These are phyloP conservation scores for Cordyceps militaris DNA, from an alignment of 2,329 filamentous ascomycete species.

Conservation along the genomic window DNA sequence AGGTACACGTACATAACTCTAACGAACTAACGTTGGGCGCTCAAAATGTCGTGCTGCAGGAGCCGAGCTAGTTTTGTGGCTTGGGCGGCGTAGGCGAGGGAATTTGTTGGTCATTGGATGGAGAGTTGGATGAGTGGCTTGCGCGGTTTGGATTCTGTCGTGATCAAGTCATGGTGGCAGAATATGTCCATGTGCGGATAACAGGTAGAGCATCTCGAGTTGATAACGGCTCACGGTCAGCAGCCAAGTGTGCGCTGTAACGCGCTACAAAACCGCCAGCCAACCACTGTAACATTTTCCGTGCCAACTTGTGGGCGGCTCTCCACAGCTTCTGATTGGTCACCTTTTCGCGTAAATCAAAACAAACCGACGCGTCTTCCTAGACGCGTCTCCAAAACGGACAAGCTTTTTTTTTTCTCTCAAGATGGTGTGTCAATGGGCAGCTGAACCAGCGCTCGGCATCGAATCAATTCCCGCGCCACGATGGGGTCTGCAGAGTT, in stretches of 20 bases:
- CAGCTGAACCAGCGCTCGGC: neutral
- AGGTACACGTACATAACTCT: neutral
- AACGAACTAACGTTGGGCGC: too few species aligned
- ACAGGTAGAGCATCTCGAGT: too few species aligned
- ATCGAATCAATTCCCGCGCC: constrained; percentile 7
- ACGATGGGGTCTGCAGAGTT: neutral
- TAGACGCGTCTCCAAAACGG: constrained; percentile 10
- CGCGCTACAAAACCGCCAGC: neutral
- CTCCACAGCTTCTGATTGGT: constrained; percentile 7
- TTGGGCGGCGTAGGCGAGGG: neutral
- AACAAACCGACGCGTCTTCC: constrained; percentile 14
- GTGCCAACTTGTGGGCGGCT: constrained; percentile 2
- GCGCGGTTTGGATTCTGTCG: too few species aligned
- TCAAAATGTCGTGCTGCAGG: neutral
- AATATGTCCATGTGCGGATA: too few species aligned
- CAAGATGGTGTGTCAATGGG: neutral
- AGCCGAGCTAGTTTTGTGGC: neutral
- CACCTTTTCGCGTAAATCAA: constrained; percentile 6
- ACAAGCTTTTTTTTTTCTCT: too few species aligned
- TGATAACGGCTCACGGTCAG: too few species aligned
- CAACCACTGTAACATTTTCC: neutral
- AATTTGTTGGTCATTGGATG: neutral
- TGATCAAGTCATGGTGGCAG: too few species aligned
- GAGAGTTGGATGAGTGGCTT: neutral
- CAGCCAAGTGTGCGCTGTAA: neutral